Percentiles rank a stretch among this genome's conserved stretches.
phyloP scores from a whole-genome alignment of 116 monocot species.

The Papilionanthe hybrid region DNA sequence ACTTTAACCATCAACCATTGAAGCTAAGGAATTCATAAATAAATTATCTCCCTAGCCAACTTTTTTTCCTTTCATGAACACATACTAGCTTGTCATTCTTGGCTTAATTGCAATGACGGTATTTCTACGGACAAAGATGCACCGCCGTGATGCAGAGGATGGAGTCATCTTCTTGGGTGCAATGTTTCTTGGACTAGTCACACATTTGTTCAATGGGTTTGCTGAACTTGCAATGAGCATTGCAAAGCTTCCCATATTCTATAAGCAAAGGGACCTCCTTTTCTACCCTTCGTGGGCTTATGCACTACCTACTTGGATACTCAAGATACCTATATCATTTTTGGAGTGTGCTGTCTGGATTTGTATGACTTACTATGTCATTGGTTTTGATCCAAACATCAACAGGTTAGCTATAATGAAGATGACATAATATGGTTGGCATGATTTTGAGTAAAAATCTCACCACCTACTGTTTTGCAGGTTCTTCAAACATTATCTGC shows the following conservation, averaged over 20 bases:
- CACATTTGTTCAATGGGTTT: constrained; percentile 48
- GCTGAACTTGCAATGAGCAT: constrained; percentile 68
- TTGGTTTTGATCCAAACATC: constrained; percentile 67
- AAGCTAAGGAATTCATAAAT: neutral
- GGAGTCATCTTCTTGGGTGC: constrained; percentile 58
- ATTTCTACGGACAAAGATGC: constrained; percentile 58
- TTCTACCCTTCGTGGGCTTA: constrained; percentile 85
- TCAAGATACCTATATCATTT: constrained; percentile 64
- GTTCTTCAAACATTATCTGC: constrained; percentile 51
- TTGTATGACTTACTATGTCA: constrained; percentile 53
- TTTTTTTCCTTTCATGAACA: neutral
- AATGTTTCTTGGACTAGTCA: constrained; percentile 21
- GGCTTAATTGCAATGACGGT: constrained; percentile 45
- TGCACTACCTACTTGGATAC: constrained; percentile 68
- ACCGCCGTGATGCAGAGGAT: constrained; percentile 21
- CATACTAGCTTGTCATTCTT: constrained; percentile 23
- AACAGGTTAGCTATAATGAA: constrained; percentile 24
- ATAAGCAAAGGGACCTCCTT: constrained; percentile 81
- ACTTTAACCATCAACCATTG: neutral
- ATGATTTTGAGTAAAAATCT: neutral
- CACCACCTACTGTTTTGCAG: constrained; percentile 12
- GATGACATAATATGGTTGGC: neutral
- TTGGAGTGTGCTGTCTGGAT: constrained; percentile 54
- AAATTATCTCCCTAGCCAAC: neutral
- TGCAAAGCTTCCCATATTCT: constrained; percentile 71